Percentiles rank a stretch among this genome's conserved stretches.
These are phyloP conservation scores for Ophiostoma ips DNA, from an alignment of 2,329 filamentous ascomycete species.

Conservation along the genomic window DNA sequence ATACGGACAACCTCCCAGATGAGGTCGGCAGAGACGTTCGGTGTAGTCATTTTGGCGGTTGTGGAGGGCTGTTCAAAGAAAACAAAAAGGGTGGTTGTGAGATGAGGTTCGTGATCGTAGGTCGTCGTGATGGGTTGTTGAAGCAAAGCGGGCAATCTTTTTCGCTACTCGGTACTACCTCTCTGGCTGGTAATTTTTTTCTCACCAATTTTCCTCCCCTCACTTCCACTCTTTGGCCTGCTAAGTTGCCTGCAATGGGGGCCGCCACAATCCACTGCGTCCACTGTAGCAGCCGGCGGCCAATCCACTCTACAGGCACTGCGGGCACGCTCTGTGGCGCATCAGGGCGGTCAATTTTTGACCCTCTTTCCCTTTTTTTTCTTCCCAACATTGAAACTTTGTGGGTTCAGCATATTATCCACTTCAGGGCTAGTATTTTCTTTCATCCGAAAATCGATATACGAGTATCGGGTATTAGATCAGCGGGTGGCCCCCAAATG, in stretches of 20 bases:
- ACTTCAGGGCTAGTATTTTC: slow-evolving; percentile 12
- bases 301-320: background rate
- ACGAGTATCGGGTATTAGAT: background rate
- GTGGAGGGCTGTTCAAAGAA: slow-evolving; percentile 4
- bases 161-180: slow-evolving; percentile 1
- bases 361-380: slow-evolving; percentile 5
- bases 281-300: background rate
- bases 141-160: background rate
- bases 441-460: slow-evolving; percentile 5
- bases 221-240: background rate
- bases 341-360: slow-evolving; percentile 7
- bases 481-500: background rate
- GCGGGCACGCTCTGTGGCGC: background rate
- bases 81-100: slow-evolving; percentile 2
- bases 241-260: background rate
- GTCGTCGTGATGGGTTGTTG: background rate
- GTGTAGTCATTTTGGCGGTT: slow-evolving; percentile 33
- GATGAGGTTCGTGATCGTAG: background rate
- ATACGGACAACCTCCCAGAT: slow-evolving; percentile 92
- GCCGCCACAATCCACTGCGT: background rate
- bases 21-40: slow-evolving; percentile 78
- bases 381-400: slow-evolving; percentile 15
- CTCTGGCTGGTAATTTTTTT: slow-evolving; percentile 8
- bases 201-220: slow-evolving; percentile 9
- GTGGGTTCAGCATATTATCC: slow-evolving; percentile 22